phyloP scores from a whole-genome alignment of 148 eudicot genomes.

The Silene uniflora region DNA sequence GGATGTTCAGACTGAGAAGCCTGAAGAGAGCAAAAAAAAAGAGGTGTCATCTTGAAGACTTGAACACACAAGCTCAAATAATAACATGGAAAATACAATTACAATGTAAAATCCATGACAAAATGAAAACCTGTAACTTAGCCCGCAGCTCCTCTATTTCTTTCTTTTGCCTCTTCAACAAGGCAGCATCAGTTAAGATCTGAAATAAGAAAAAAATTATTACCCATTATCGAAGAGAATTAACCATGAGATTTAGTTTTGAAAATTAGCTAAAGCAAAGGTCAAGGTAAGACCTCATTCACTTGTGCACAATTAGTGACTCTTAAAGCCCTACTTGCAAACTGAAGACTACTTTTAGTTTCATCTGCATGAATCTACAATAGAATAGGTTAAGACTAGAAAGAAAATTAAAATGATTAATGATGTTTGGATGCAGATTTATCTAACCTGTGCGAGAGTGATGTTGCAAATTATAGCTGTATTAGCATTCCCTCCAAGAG shows the following conservation, averaged over 20 bases:
- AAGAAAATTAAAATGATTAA: neutral
- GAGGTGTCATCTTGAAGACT: neutral
- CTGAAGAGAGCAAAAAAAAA: conserved; percentile 32
- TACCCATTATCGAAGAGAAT: conserved; percentile 6
- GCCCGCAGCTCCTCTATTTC: conserved; percentile 95
- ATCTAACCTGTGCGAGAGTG: conserved; percentile 86
- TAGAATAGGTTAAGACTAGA: conserved; percentile 19
- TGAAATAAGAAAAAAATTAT: conserved; percentile 28
- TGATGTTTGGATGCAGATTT: conserved; percentile 9
- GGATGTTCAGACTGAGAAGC: conserved; percentile 84
- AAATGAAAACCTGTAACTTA: conserved; percentile 66
- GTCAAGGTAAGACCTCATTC: conserved; percentile 60
- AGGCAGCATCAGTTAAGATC: conserved; percentile 98
- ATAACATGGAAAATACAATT: neutral
- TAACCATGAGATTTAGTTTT: neutral
- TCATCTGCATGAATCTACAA: conserved; percentile 95
- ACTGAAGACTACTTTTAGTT: conserved; percentile 97
- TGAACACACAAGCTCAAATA: neutral
- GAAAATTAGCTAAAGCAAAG: neutral
- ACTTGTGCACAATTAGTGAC: conserved; percentile 94
- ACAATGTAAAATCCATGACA: conserved; percentile 1
- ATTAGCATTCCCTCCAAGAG: conserved; percentile 95
- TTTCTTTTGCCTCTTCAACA: conserved; percentile 92
- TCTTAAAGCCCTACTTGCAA: conserved; percentile 96
- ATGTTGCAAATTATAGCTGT: conserved; percentile 95